Base-by-base conservation (phyloP, 768 basidiomycete species). In the Mycena maculata region DNA sequence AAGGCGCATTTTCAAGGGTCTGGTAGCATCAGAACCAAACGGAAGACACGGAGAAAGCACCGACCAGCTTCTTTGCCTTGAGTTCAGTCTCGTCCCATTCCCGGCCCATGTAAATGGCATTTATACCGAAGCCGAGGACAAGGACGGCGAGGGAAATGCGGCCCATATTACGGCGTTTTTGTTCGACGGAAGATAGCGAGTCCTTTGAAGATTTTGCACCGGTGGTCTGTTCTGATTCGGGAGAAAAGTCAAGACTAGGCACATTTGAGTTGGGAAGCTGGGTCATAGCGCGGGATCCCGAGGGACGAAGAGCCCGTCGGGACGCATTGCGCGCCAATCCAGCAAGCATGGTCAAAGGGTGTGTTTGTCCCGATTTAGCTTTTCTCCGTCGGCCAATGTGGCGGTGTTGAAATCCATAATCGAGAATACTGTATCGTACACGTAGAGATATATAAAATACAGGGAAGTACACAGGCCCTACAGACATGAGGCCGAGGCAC, bases 131-230 rank as follows among this genome's bases (percentile, higher is more conserved):
- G 4, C 86, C 93, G 13, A 89, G 73, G 5, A 83, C 80, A 9
- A 93, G 74, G 36, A 90, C 47, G 0, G 77, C 87, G 47, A 92
- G 74, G 22, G 87, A 83, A 1, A 89, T 71, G 38, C 91, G 80
- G 7, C 87, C 84, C 72, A 90, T 77, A 66, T 84, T 79, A 68
- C 86, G 81, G 65, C 94, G 84, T 73, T 85, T 85, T 71, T 86
- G 84, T 78, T 98, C 97, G 67, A 90, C 91, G 55, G 90, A 89
- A 20, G 92, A 92, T 58, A 95, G 84, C 16, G 90, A 88, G 55
- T 91, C 90, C 72, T 90, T 92, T 18, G 92, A 90, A 3, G 92
- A 94, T 75, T 81, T 84, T 55, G 93, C 93, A 16, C 93, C 93
- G 0, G 93, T 94, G 56, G 89, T 82, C 65, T 86, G 83, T 36